Evolutionary conservation across 2,329 filamentous ascomycete genomes (phyloP).

Genomic region (Colletotrichum melonis): DNA sequence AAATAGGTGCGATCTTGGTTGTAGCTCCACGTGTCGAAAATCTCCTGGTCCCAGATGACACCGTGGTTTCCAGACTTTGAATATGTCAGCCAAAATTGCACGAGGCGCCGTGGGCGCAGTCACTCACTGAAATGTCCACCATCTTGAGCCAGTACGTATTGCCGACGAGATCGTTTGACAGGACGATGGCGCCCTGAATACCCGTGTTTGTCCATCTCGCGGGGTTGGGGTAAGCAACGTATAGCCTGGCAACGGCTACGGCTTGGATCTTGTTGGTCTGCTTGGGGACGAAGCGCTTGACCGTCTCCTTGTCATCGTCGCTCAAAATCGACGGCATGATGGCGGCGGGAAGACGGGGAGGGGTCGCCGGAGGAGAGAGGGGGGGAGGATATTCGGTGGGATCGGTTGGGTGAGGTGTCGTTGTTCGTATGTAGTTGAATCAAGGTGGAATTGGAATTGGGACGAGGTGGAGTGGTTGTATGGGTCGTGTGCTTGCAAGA

Average conservation of each 20-base stretch:
- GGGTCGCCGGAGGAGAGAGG: not conserved
- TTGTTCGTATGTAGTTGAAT: conserved; percentile 32
- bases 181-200: conserved; percentile 88
- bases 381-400: conserved; percentile 12
- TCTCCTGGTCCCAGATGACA: conserved; percentile 97
- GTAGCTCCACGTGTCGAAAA: conserved; percentile 94
- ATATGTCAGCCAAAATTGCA: conserved; percentile 36
- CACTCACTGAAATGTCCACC: conserved; percentile 91
- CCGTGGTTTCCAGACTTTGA: conserved; percentile 78
- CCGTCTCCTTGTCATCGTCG: conserved; percentile 95
- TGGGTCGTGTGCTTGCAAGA: conserved; percentile 31
- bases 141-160: conserved; percentile 98
- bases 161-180: conserved; percentile 93
- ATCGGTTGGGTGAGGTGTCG: conserved; percentile 18
- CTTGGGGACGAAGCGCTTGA: conserved; percentile 94
- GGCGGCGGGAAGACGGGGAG: conserved; percentile 30
- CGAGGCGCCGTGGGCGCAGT: conserved; percentile 22
- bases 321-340: conserved; percentile 77
- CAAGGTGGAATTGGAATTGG: conserved; percentile 28
- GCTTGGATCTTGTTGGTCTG: conserved; percentile 97
- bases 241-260: conserved; percentile 92
- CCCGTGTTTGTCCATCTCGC: conserved; percentile 94
- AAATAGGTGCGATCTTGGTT: conserved; percentile 98
- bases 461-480: conserved; percentile 31
- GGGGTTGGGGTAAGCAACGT: conserved; percentile 88